These are phyloP conservation scores for Leccinum sublutescens DNA, from an alignment of 768 basidiomycete species.

Conservation along the genomic window DNA sequence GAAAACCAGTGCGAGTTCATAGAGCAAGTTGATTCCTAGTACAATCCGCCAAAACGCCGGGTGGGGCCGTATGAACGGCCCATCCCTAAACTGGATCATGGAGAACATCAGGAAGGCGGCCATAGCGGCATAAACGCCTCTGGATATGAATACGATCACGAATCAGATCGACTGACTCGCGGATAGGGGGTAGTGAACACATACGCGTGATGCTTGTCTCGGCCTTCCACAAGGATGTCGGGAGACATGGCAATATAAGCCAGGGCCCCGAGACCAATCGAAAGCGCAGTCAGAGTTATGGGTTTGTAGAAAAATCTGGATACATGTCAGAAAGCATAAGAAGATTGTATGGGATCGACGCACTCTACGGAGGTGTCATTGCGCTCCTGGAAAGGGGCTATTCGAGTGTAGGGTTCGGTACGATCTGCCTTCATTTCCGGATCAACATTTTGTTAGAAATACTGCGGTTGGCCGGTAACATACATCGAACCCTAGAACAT, in stretches of 20 bases:
- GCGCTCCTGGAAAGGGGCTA: conserved; percentile 79
- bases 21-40: conserved; percentile 78
- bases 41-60: conserved; percentile 84
- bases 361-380: conserved; percentile 83
- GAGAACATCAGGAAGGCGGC: conserved; percentile 77
- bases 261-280: conserved; percentile 61
- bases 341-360: conserved; percentile 20
- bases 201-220: conserved; percentile 78
- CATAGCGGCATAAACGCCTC: conserved; percentile 75
- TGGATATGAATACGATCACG: conserved; percentile 31
- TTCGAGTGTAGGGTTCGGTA: conserved; percentile 79
- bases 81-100: conserved; percentile 87
- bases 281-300: conserved; percentile 71
- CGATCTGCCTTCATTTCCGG: conserved; percentile 62
- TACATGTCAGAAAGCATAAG: conserved; percentile 5
- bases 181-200: conserved; percentile 24
- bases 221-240: conserved; percentile 81
- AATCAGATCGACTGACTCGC: neutral
- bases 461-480: conserved; percentile 34
- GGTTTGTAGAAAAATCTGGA: conserved; percentile 87
- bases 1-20: conserved; percentile 81
- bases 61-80: conserved; percentile 85
- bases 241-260: conserved; percentile 83
- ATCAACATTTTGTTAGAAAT: conserved; percentile 16
- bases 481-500: conserved; percentile 76